These are phyloP conservation scores for Vachellia pachyceras DNA, from an alignment of 306 rosid genomes.

Conservation along the genomic window DNA sequence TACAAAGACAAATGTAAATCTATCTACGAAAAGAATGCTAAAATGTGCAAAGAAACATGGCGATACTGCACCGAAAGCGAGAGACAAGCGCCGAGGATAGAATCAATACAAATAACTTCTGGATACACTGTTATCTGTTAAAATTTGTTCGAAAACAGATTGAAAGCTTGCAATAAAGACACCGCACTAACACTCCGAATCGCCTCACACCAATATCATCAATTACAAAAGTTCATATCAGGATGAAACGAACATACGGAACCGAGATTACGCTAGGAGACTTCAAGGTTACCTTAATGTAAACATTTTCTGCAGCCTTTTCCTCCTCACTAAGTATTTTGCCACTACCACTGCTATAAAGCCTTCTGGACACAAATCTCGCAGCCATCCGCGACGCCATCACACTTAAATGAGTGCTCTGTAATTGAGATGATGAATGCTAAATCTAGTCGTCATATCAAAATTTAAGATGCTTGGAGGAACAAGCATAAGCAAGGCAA, in stretches of 20 bases:
- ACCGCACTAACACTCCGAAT: background rate
- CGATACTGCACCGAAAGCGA: background rate
- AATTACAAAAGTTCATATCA: background rate
- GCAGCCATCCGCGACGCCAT: constrained; percentile 77
- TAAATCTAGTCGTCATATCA: background rate
- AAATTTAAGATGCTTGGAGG: background rate
- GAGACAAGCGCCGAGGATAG: background rate
- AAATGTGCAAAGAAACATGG: background rate
- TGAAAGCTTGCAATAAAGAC: background rate
- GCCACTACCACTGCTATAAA: constrained; percentile 78
- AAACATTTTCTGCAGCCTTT: constrained; percentile 77
- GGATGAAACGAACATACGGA: constrained; percentile 20
- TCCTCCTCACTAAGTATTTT: constrained; percentile 88
- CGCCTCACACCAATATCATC: constrained; percentile 8
- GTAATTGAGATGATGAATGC: constrained; percentile 2
- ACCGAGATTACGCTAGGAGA: constrained; percentile 1
- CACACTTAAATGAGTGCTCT: constrained; percentile 37
- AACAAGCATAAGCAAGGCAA: background rate
- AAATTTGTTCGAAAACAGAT: background rate
- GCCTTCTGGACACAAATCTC: constrained; percentile 66
- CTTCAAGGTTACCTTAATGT: constrained; percentile 62
- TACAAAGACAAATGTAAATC: background rate
- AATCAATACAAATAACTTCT: background rate
- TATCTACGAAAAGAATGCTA: background rate
- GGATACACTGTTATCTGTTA: background rate